Evolutionary conservation across 2,329 filamentous ascomycete species (phyloP).

Genomic region (Elsinoe perseae): DNA sequence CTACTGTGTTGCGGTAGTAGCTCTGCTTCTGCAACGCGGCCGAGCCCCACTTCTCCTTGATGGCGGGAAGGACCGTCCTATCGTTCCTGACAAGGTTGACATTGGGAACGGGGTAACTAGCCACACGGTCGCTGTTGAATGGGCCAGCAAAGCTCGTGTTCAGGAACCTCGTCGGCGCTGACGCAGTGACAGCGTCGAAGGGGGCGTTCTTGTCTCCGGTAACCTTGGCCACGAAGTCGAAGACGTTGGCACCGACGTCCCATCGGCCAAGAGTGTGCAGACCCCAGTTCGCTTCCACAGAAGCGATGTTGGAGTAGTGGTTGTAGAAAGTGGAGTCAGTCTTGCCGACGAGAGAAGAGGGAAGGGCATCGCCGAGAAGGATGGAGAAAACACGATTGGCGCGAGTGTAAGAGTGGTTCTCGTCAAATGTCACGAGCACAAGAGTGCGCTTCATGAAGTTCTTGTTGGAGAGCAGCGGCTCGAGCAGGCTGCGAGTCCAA

Average conservation of each 20-base stretch:
- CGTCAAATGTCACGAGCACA: slow-evolving; percentile 70
- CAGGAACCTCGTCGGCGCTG: slow-evolving; percentile 25
- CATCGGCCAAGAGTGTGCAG: slow-evolving; percentile 40
- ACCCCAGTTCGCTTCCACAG: slow-evolving; percentile 41
- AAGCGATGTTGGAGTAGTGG: slow-evolving; percentile 40
- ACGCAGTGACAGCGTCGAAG: slow-evolving; percentile 24
- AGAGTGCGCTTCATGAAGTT: slow-evolving; percentile 71
- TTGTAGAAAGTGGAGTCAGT: slow-evolving; percentile 55
- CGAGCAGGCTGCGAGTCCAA: slow-evolving; percentile 62
- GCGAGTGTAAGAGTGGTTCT: slow-evolving; percentile 60
- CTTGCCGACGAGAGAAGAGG: slow-evolving; percentile 56
- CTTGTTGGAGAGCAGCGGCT: slow-evolving; percentile 59
- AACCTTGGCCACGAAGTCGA: slow-evolving; percentile 31
- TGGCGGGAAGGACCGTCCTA: slow-evolving; percentile 27
- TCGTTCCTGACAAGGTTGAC: slow-evolving; percentile 23
- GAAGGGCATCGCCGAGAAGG: slow-evolving; percentile 67
- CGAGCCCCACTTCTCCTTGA: slow-evolving; percentile 23
- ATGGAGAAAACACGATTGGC: slow-evolving; percentile 64
- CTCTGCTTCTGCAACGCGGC: slow-evolving; percentile 11
- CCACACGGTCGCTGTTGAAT: slow-evolving; percentile 26
- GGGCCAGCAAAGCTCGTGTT: slow-evolving; percentile 30
- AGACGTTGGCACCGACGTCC: slow-evolving; percentile 43
- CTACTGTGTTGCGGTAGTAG: slow-evolving; percentile 28
- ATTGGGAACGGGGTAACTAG: slow-evolving; percentile 28
- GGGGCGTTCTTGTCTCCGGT: slow-evolving; percentile 29